These are phyloP conservation scores for Daldinia sp. DNA, from an alignment of 2,329 filamentous ascomycete species.

Conservation along the genomic window DNA sequence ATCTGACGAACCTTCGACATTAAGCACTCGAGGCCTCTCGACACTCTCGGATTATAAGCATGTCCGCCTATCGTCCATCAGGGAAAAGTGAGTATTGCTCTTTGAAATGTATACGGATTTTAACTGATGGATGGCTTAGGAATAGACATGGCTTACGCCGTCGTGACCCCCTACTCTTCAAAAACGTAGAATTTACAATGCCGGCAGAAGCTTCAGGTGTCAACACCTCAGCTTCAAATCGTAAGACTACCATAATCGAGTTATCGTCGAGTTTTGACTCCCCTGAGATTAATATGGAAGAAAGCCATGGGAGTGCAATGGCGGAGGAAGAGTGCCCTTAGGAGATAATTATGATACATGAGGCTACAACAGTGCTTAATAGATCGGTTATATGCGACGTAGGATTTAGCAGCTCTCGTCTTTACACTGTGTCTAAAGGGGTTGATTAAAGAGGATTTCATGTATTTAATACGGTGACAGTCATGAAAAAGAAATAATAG, in stretches of 20 bases:
- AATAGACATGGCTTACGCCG: constrained; percentile 26
- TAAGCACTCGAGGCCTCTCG: not conserved
- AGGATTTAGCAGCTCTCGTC: constrained; percentile 6
- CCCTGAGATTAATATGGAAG: not conserved
- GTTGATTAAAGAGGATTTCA: constrained; percentile 11
- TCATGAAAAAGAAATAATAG: not conserved
- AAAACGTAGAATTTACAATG: constrained; percentile 48
- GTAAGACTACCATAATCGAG: constrained; percentile 49
- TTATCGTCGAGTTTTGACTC: constrained; percentile 26
- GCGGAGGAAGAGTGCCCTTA: not conserved
- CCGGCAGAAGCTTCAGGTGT: constrained; percentile 26
- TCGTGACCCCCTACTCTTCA: constrained; percentile 39
- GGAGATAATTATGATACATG: not conserved
- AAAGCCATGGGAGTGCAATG: not conserved
- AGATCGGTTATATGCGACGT: constrained; percentile 2
- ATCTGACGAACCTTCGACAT: not conserved
- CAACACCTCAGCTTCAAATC: constrained; percentile 41
- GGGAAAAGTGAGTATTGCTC: constrained; percentile 22
- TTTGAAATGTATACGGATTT: not conserved
- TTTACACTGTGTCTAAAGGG: constrained; percentile 28
- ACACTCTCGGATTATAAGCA: constrained; percentile 4
- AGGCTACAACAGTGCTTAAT: not conserved
- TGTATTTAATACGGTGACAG: not conserved
- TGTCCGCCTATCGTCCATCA: not conserved
- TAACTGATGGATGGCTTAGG: constrained; percentile 27